Evolutionary conservation across 2,329 filamentous ascomycete species (phyloP), one percentile per base, ranked within the genome.

Genomic region (Exophiala viscosa): DNA sequence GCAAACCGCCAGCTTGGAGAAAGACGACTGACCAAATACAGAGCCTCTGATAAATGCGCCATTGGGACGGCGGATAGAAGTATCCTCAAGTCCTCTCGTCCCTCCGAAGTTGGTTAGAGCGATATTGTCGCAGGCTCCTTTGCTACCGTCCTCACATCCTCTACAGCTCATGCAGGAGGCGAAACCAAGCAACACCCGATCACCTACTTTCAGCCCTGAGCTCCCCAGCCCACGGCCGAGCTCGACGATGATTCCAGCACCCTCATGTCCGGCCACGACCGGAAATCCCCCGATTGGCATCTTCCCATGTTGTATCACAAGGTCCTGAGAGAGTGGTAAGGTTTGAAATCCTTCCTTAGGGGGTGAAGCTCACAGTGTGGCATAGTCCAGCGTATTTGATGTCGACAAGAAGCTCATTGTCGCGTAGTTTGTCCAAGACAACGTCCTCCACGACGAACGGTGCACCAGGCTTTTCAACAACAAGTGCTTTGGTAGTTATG

Each of bases 341-440:
- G 28, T 11, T n/a, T 18, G 14, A 23, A 13, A n/a, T 42, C 18
- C n/a, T 2, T 31, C 14, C 40, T 4, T 8, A 31, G 40, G 4
- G 13, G 20, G 40, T 11, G 47, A 5, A n/a, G 15, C 40, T 41
- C 7, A 70, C 89, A 23, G 89, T 93, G 77, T 95, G 89, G 79
- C 90, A 95, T 62, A 95, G 88, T 67, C 90, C 90, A 18, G 86
- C 87, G 78, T 82, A 95, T 73, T 90, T 90, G 78, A 95, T 81
- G 73, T 93, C 90, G 73, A 95, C 76, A 59, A 96, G 86, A 61
- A 96, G 87, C 74, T 96, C 88, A 74, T 95, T 90, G 45, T 89
- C 85, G 15, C 85, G 88, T 40, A 90, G 90, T 45, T 95, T 90
- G 62, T 88, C 85, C 9, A 57, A 43, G 11, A 49, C 42, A 64